phyloP scores from a whole-genome alignment of 306 rosid species.

The Acacia acuminata region DNA sequence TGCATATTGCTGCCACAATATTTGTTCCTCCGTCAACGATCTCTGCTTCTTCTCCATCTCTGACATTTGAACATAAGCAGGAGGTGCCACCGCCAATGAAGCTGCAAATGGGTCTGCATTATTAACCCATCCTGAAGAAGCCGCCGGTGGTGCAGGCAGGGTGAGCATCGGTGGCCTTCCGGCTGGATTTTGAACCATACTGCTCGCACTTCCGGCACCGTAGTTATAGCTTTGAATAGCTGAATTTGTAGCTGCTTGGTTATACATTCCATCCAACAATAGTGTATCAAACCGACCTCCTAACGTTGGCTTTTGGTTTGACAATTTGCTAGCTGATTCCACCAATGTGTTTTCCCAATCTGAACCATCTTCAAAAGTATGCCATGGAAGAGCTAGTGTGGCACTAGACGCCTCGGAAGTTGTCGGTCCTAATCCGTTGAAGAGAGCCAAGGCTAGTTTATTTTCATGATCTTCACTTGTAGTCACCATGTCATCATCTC shows the following conservation, averaged over 20 bases:
- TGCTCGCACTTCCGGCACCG: constrained; percentile 78
- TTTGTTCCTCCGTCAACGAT: constrained; percentile 68
- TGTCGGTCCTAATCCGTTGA: constrained; percentile 44
- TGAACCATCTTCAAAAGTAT: constrained; percentile 53
- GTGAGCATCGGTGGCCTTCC: constrained; percentile 69
- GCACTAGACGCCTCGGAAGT: neutral
- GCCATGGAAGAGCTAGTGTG: constrained; percentile 56
- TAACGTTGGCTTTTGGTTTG: constrained; percentile 48
- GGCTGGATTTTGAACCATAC: constrained; percentile 58
- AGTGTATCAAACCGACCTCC: constrained; percentile 76
- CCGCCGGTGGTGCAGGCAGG: constrained; percentile 64
- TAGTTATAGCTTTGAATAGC: constrained; percentile 42
- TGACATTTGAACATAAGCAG: constrained; percentile 83
- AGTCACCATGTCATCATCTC: constrained; percentile 31
- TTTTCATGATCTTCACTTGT: constrained; percentile 41
- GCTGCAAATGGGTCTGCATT: constrained; percentile 81
- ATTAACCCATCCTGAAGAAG: neutral
- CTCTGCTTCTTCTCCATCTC: constrained; percentile 81
- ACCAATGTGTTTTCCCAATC: constrained; percentile 89
- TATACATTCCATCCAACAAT: constrained; percentile 78
- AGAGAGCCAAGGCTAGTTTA: constrained; percentile 74
- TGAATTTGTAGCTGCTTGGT: constrained; percentile 38
- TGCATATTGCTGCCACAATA: constrained; percentile 90
- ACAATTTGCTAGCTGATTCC: constrained; percentile 57
- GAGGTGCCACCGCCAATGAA: constrained; percentile 69